Percentiles rank a stretch among this genome's conserved stretches.
Evolutionary conservation across 805 yeast species (phyloP).

Genomic region (Monosporozyma servazzii): DNA sequence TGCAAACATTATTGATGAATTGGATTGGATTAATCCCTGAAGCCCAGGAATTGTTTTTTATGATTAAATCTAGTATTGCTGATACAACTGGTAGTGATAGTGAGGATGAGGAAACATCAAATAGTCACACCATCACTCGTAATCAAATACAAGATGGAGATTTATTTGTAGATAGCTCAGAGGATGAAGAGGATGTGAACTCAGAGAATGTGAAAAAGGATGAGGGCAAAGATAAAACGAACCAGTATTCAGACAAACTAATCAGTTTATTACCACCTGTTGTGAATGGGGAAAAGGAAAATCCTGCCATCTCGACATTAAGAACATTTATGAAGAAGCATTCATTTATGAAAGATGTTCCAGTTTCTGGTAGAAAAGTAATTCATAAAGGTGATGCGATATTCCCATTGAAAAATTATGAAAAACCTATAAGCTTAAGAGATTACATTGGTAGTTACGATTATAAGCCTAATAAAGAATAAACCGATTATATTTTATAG

Average conservation of each 20-base stretch:
- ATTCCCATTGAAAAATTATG: slow-evolving; percentile 12
- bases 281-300: slow-evolving; percentile 13
- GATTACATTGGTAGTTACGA: slow-evolving; percentile 1
- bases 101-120: not conserved
- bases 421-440: slow-evolving; percentile 3
- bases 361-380: slow-evolving; percentile 19
- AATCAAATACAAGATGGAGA: not conserved
- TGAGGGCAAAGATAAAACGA: not conserved
- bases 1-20: slow-evolving; percentile 50
- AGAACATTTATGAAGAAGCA: slow-evolving; percentile 19
- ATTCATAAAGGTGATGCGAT: slow-evolving; percentile 18
- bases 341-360: slow-evolving; percentile 16
- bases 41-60: slow-evolving; percentile 50
- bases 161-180: not conserved
- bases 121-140: not conserved
- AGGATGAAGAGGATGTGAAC: not conserved
- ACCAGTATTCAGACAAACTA: slow-evolving; percentile 7
- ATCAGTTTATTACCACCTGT: slow-evolving; percentile 18
- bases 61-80: slow-evolving; percentile 20
- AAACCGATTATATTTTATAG: not conserved
- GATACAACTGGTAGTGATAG: slow-evolving; percentile 2
- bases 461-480: not conserved
- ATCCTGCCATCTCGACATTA: slow-evolving; percentile 19
- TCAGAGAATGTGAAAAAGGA: not conserved
- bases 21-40: slow-evolving; percentile 60